Conservation (phyloP, 2,329 filamentous ascomycete genomes). For the Monilinia fructigena region DNA sequence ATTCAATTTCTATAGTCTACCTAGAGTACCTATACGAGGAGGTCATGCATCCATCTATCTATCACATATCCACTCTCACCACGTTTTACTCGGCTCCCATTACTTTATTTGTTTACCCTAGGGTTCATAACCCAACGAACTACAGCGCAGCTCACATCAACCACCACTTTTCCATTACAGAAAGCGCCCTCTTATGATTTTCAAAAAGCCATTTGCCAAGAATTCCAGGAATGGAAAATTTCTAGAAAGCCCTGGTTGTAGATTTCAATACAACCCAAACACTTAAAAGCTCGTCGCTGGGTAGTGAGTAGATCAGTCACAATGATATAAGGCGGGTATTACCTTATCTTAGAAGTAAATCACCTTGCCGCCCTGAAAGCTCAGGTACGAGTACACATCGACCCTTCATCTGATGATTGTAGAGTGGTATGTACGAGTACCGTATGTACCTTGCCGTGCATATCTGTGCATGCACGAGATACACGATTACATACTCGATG, state of each 20-base stretch:
- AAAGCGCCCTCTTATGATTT: background rate
- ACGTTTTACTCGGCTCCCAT: conserved; percentile 18
- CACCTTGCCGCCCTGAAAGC: background rate
- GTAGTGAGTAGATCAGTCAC: background rate
- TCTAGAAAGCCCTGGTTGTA: background rate
- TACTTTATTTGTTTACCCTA: background rate
- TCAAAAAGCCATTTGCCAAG: background rate
- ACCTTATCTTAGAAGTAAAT: background rate
- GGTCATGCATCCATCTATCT: background rate
- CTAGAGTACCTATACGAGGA: conserved; percentile 13
- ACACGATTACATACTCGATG: conserved; percentile 3
- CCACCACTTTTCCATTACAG: background rate
- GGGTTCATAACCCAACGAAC: background rate
- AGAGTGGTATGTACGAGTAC: conserved; percentile 5
- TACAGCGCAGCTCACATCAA: background rate
- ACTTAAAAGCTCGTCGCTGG: background rate
- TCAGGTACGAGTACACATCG: conserved; percentile 14
- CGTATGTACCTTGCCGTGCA: background rate
- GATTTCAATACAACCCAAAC: background rate
- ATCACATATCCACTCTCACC: conserved; percentile 8
- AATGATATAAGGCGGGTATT: conserved; percentile 15
- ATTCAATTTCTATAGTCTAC: background rate
- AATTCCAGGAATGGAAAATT: background rate
- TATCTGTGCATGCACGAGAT: conserved; percentile 11
- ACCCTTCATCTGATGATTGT: background rate